A percentile compares a stretch with the other conserved stretches of the same genome.
These are phyloP conservation scores for Pythium utonaiense DNA, from an alignment of 352 stramenopile species.

Conservation along the genomic window DNA sequence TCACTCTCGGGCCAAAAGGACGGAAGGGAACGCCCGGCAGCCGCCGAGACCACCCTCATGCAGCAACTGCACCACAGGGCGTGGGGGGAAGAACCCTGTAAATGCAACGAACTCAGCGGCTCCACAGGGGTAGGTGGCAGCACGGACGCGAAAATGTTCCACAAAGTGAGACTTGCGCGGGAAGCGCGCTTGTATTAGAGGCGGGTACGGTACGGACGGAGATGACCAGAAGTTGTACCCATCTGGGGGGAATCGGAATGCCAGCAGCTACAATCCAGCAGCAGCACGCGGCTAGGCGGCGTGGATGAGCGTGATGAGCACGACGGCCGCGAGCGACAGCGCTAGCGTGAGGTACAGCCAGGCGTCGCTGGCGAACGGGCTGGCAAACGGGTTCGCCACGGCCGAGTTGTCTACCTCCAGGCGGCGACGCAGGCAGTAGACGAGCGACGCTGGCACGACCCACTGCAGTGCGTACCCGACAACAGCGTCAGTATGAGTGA, in stretches of 20 bases:
- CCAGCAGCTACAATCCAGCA: not conserved
- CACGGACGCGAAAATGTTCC: constrained; percentile 11
- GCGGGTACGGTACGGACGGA: not conserved
- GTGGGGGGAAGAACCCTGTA: not conserved
- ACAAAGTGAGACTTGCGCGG: constrained; percentile 9
- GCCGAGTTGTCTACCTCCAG: constrained; percentile 31
- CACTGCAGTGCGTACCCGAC: constrained; percentile 51
- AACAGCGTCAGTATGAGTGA: not conserved
- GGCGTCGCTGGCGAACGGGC: constrained; percentile 53
- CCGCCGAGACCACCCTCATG: constrained; percentile 6
- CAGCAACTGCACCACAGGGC: not conserved
- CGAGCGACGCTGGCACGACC: constrained; percentile 76
- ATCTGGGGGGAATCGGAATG: not conserved
- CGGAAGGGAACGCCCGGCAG: constrained; percentile 15
- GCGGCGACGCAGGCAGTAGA: constrained; percentile 63
- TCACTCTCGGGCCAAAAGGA: constrained; percentile 7
- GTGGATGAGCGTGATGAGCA: constrained; percentile 75
- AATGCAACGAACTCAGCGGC: constrained; percentile 18
- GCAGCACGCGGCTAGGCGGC: constrained; percentile 30
- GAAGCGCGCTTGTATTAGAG: not conserved
- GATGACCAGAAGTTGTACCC: constrained; percentile 5
- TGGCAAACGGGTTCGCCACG: constrained; percentile 68
- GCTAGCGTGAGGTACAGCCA: constrained; percentile 73
- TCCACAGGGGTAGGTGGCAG: constrained; percentile 8
- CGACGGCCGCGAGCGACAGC: constrained; percentile 54